These are phyloP conservation scores for Allantophomopsis lycopodina DNA, from an alignment of 2,329 filamentous ascomycete genomes.

Conservation along the genomic window DNA sequence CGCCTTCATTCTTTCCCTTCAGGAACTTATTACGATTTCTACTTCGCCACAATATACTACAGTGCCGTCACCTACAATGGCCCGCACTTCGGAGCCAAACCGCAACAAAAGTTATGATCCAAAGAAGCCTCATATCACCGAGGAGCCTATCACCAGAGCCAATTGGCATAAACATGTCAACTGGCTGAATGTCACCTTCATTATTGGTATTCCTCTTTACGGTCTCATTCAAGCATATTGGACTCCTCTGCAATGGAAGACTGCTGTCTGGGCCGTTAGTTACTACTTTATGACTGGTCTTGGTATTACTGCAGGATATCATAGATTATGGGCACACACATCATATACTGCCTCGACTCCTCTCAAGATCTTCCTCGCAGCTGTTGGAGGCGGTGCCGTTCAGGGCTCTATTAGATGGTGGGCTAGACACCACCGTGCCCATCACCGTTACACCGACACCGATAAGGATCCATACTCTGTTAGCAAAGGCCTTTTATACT, in stretches of 20 bases:
- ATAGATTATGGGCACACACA: slow-evolving; percentile 76
- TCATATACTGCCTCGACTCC: slow-evolving; percentile 68
- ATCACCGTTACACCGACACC: slow-evolving; percentile 86
- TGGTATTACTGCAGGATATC: slow-evolving; percentile 66
- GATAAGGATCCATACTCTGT: slow-evolving; percentile 88
- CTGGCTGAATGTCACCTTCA: slow-evolving; percentile 80
- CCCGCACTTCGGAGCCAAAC: slow-evolving; percentile 12
- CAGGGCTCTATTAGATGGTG: slow-evolving; percentile 84
- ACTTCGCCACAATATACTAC: slow-evolving; percentile 6
- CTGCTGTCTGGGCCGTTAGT: slow-evolving; percentile 55
- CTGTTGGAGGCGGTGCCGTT: slow-evolving; percentile 69
- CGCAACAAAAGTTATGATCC: slow-evolving; percentile 29
- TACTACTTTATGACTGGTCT: slow-evolving; percentile 81
- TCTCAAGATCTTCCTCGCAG: slow-evolving; percentile 70
- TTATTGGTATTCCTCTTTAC: slow-evolving; percentile 61
- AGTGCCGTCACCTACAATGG: slow-evolving; percentile 13
- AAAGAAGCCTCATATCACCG: slow-evolving; percentile 76
- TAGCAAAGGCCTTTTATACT: slow-evolving; percentile 76
- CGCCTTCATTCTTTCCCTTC: background rate
- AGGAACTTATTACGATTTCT: background rate
- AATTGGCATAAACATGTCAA: slow-evolving; percentile 93
- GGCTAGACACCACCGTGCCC: slow-evolving; percentile 74
- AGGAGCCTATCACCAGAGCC: slow-evolving; percentile 61
- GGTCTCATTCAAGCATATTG: slow-evolving; percentile 66
- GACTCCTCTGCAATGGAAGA: slow-evolving; percentile 62